These are phyloP conservation scores for Talaromyces sp. DNA, from an alignment of 2,329 filamentous ascomycete genomes.

Conservation along the genomic window DNA sequence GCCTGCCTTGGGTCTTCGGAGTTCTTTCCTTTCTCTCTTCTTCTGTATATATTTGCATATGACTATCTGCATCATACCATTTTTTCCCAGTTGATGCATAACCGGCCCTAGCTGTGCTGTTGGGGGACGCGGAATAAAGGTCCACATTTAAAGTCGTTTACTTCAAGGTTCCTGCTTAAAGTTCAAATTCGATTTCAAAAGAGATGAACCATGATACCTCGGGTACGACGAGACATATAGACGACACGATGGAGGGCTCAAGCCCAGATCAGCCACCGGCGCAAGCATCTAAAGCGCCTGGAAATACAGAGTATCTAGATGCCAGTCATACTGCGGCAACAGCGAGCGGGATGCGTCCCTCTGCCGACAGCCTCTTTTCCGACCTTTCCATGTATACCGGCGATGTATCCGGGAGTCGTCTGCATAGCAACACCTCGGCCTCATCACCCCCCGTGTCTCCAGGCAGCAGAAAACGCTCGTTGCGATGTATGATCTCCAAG, in stretches of 20 bases:
- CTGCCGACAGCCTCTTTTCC: slow-evolving; percentile 16
- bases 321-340: neutral
- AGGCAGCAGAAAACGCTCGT: slow-evolving; percentile 16
- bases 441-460: slow-evolving; percentile 3
- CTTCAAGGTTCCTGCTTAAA: too few species aligned
- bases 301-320: neutral
- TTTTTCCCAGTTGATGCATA: neutral
- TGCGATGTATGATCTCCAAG: slow-evolving; percentile 19
- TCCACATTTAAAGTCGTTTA: neutral
- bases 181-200: neutral
- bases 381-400: slow-evolving; percentile 18
- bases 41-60: too few species aligned
- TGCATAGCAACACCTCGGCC: slow-evolving; percentile 3
- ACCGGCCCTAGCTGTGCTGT: neutral
- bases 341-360: slow-evolving; percentile 6
- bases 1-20: too few species aligned
- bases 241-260: neutral
- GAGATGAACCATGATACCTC: neutral
- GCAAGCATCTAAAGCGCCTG: neutral
- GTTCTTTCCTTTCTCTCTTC: too few species aligned
- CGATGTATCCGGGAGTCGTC: slow-evolving; percentile 12
- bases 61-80: neutral
- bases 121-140: neutral
- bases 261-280: neutral
- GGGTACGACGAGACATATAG: neutral